Percentiles rank a stretch among this genome's conserved stretches.
Conservation (phyloP, 177 flowering plant species). For the Viscum album region DNA sequence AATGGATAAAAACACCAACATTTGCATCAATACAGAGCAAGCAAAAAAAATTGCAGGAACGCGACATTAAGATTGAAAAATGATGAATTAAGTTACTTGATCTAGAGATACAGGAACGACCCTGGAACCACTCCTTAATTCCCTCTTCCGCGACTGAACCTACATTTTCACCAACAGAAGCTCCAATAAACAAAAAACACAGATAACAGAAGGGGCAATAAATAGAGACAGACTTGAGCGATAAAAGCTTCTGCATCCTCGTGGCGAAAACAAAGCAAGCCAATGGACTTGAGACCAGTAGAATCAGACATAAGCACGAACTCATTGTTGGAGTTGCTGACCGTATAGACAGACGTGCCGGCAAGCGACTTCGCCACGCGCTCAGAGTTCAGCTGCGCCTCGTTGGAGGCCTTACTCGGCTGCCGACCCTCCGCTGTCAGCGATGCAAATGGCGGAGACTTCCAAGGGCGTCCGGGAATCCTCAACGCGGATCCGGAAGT, state of each 20-base stretch:
- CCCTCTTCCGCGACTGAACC: slow-evolving; percentile 53
- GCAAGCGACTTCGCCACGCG: slow-evolving; percentile 60
- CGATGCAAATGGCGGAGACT: slow-evolving; percentile 44
- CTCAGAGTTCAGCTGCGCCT: slow-evolving; percentile 32
- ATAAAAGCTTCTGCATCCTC: slow-evolving; percentile 91
- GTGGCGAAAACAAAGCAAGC: slow-evolving; percentile 75
- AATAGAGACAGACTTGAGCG: slow-evolving; percentile 46
- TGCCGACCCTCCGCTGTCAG: no score
- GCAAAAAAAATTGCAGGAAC: no score
- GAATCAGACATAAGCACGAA: slow-evolving; percentile 90
- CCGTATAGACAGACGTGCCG: slow-evolving; percentile 77
- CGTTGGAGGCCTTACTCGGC: slow-evolving; percentile 29
- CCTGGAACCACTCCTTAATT: slow-evolving; percentile 44
- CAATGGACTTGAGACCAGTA: slow-evolving; percentile 54
- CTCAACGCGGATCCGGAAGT: slow-evolving; percentile 15
- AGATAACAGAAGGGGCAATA: not conserved
- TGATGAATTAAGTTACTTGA: slow-evolving; percentile 47
- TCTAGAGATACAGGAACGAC: slow-evolving; percentile 86
- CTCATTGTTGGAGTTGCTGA: slow-evolving; percentile 80
- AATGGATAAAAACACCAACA: no score
- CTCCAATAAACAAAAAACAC: not conserved
- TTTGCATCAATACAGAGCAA: no score
- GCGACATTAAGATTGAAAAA: no score
- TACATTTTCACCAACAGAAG: slow-evolving; percentile 16
- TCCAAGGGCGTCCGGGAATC: not conserved